A percentile compares a stretch with the other conserved stretches of the same genome.
These are phyloP conservation scores for Cladorrhinum sp. DNA, from an alignment of 2,329 filamentous ascomycete genomes.

Conservation along the genomic window DNA sequence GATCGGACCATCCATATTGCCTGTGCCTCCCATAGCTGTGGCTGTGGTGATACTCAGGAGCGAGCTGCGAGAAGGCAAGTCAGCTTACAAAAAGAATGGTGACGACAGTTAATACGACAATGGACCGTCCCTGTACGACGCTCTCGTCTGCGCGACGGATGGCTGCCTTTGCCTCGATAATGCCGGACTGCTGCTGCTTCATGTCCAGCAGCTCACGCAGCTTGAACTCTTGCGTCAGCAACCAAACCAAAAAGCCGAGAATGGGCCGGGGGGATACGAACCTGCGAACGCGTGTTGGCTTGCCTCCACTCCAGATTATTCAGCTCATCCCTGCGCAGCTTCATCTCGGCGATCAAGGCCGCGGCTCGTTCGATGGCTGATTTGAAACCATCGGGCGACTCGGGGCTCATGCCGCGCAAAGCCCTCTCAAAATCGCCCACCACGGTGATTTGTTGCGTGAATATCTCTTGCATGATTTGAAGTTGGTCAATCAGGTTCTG, in stretches of 20 bases:
- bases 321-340: slow-evolving; percentile 27
- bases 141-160: slow-evolving; percentile 32
- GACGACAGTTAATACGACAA: slow-evolving; percentile 35
- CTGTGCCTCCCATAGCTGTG: neutral
- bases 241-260: neutral
- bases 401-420: slow-evolving; percentile 14
- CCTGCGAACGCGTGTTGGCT: slow-evolving; percentile 29
- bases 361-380: slow-evolving; percentile 15
- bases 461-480: slow-evolving; percentile 27
- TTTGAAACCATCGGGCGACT: slow-evolving; percentile 9
- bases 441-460: slow-evolving; percentile 24
- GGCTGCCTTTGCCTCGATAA: slow-evolving; percentile 34
- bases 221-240: slow-evolving; percentile 16
- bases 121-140: slow-evolving; percentile 32
- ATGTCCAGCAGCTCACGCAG: slow-evolving; percentile 31
- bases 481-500: slow-evolving; percentile 26
- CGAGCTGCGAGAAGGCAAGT: neutral
- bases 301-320: slow-evolving; percentile 29
- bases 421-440: slow-evolving; percentile 26
- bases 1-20: neutral
- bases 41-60: neutral
- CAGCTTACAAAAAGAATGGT: slow-evolving; percentile 36
- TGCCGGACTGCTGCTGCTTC: slow-evolving; percentile 35
- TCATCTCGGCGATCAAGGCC: slow-evolving; percentile 23
- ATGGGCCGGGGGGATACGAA: slow-evolving; percentile 6